phyloP scores from a whole-genome alignment of 495 filamentous ascomycete genomes.

The Talaromyces thailandensis region DNA sequence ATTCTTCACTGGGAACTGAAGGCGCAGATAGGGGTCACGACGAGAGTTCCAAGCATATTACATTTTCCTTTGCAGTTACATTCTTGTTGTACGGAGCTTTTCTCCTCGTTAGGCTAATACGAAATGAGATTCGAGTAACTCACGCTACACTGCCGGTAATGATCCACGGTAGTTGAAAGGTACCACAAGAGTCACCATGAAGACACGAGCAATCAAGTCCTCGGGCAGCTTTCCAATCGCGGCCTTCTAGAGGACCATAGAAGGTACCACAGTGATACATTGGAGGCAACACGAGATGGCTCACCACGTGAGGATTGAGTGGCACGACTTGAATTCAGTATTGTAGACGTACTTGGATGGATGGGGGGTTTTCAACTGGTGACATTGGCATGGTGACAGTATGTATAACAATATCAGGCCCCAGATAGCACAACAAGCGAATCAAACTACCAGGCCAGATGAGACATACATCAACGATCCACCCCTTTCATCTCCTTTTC shows the following conservation, averaged over 20 bases:
- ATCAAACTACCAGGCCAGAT: background rate
- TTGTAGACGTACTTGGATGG: background rate
- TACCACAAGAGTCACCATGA: background rate
- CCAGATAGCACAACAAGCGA: background rate
- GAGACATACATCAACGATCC: background rate
- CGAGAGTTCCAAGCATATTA: background rate
- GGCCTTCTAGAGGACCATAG: background rate
- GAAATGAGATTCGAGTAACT: background rate
- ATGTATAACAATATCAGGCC: background rate
- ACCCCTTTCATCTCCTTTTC: background rate
- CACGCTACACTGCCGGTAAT: background rate
- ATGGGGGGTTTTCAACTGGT: background rate
- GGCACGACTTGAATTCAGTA: background rate
- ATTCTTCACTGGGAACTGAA: background rate
- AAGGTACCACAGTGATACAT: background rate
- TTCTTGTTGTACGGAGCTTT: background rate
- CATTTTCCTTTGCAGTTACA: background rate
- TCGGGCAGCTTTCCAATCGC: background rate
- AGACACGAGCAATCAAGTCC: background rate
- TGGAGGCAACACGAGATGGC: background rate
- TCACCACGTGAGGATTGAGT: background rate
- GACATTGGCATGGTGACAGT: background rate
- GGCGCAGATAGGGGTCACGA: background rate
- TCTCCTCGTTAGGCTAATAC: background rate
- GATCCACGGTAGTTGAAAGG: background rate